These are phyloP conservation scores for Hydnomerulius pinastri DNA, from an alignment of 768 basidiomycete genomes.

Conservation along the genomic window DNA sequence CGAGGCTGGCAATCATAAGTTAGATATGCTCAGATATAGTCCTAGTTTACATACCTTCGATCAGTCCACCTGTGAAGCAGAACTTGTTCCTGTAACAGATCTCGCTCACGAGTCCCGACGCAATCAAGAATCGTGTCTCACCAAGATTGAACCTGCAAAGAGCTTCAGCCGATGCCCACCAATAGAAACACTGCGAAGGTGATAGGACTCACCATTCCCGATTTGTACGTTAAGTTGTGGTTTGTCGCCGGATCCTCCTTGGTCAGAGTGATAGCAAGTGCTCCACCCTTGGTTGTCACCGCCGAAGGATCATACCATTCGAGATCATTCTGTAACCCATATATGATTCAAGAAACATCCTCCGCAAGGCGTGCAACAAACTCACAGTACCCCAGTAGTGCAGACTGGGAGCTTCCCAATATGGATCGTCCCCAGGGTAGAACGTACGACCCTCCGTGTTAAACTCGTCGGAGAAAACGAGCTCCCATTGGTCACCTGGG, in stretches of 20 bases:
- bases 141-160: conserved; percentile 32
- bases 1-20: conserved; percentile 27
- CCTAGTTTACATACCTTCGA: conserved; percentile 42
- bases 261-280: conserved; percentile 50
- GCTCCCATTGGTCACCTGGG: conserved; percentile 37
- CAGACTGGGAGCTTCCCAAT: conserved; percentile 53
- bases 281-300: conserved; percentile 53
- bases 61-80: conserved; percentile 79
- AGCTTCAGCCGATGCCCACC: conserved; percentile 24
- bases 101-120: not conserved
- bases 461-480: conserved; percentile 86
- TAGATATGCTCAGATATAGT: not conserved
- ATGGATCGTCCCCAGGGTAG: conserved; percentile 69
- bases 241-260: conserved; percentile 42
- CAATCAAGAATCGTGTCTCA: conserved; percentile 1
- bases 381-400: conserved; percentile 70
- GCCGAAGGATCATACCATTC: conserved; percentile 63
- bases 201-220: conserved; percentile 34
- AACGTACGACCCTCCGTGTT: conserved; percentile 70
- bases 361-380: conserved; percentile 6
- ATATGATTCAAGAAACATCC: not conserved
- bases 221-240: conserved; percentile 49
- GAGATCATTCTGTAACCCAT: conserved; percentile 33
- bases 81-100: conserved; percentile 56
- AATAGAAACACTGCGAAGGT: conserved; percentile 16